Evolutionary conservation across 2,329 filamentous ascomycete species (phyloP).

Genomic region (Aspergillus japonicus): DNA sequence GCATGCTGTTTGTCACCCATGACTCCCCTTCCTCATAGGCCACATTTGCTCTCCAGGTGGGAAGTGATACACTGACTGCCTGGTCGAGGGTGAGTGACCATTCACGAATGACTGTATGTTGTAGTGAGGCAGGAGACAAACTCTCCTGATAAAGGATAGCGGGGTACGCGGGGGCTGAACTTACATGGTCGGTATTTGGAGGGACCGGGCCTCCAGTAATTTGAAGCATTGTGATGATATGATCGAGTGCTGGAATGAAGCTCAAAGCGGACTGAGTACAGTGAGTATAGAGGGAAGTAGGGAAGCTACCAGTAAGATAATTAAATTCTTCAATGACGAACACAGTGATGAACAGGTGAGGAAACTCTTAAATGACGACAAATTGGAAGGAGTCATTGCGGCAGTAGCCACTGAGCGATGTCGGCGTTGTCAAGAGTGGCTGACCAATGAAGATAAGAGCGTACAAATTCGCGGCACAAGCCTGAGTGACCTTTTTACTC

Average conservation of each 20-base stretch:
- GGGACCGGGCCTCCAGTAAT: slow-evolving; percentile 70
- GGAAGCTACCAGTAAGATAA: too few relatives aligned
- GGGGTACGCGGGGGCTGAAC: slow-evolving; percentile 37
- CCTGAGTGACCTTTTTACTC: too few relatives aligned
- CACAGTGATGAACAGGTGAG: background rate
- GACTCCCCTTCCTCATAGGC: slow-evolving; percentile 90
- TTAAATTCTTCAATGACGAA: too few relatives aligned
- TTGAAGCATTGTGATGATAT: slow-evolving; percentile 34
- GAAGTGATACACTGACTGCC: slow-evolving; percentile 94
- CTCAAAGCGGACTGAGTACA: background rate
- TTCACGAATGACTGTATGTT: background rate
- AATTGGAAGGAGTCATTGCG: background rate
- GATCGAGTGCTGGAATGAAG: background rate
- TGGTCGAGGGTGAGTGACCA: slow-evolving; percentile 39
- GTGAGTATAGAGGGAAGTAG: background rate
- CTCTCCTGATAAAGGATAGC: slow-evolving; percentile 14
- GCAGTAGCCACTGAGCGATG: slow-evolving; percentile 12
- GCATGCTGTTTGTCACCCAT: slow-evolving; percentile 83
- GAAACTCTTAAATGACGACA: background rate
- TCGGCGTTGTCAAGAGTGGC: slow-evolving; percentile 15
- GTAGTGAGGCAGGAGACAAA: background rate
- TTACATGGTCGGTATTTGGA: slow-evolving; percentile 74
- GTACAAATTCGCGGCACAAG: too few relatives aligned
- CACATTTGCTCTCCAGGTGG: slow-evolving; percentile 87
- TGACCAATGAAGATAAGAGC: slow-evolving; percentile 7